A percentile compares a stretch with the other conserved stretches of the same genome.
Conservation (phyloP, 129 eudicot species). For the Erigeron canadensis region DNA sequence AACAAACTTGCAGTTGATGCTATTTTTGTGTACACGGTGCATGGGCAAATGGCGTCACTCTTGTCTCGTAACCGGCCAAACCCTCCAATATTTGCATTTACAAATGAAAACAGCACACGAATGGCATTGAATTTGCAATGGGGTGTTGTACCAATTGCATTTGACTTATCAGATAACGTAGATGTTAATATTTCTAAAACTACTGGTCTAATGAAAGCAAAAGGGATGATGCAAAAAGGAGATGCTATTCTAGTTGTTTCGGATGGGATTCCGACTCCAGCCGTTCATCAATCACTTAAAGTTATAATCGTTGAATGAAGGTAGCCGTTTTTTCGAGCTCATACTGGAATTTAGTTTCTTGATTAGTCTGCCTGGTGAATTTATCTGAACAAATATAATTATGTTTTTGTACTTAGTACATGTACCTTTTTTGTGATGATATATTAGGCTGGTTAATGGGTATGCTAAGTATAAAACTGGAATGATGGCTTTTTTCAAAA, state of each 20-base stretch:
- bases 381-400: not conserved
- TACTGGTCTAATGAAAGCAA: conserved; percentile 40
- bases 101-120: conserved; percentile 40
- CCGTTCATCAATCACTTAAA: conserved; percentile 65
- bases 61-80: conserved; percentile 76
- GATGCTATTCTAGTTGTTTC: conserved; percentile 60
- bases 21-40: conserved; percentile 65
- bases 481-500: too few relatives aligned
- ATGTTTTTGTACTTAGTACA: not conserved
- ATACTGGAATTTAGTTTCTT: not conserved
- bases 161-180: conserved; percentile 66
- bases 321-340: not conserved
- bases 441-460: not conserved
- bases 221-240: conserved; percentile 53
- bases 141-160: conserved; percentile 64
- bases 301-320: conserved; percentile 43
- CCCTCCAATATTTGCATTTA: conserved; percentile 76
- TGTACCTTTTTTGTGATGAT: not conserved
- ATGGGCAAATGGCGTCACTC: conserved; percentile 74
- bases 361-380: not conserved
- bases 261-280: conserved; percentile 47
- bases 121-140: conserved; percentile 72
- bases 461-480: not conserved
- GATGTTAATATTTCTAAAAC: conserved; percentile 50
- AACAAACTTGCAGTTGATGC: conserved; percentile 69